A percentile compares a stretch with the other conserved stretches of the same genome.
phyloP scores from a whole-genome alignment of 148 eudicot genomes.

The Mesembryanthemum crystallinum region DNA sequence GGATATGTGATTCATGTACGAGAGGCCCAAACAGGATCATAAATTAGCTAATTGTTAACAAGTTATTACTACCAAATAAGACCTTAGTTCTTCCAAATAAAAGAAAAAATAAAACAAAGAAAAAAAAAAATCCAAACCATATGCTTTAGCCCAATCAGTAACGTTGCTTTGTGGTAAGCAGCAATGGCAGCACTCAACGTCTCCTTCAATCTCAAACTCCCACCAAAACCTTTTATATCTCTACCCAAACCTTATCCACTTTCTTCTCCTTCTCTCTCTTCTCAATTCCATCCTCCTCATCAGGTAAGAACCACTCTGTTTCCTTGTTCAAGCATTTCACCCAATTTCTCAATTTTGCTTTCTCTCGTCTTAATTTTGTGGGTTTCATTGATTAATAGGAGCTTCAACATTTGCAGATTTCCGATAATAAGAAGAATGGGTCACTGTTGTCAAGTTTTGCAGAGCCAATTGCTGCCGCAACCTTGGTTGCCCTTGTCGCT shows the following conservation, averaged over 20 bases:
- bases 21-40: no score
- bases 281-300: conserved; percentile 14
- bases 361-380: not conserved
- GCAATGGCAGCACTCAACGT: conserved; percentile 57
- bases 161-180: not conserved
- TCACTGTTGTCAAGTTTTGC: conserved; percentile 21
- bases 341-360: not conserved
- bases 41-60: no score
- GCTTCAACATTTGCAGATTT: not conserved
- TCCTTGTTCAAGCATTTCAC: conserved; percentile 8
- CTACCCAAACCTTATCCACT: conserved; percentile 12
- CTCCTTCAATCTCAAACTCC: conserved; percentile 39
- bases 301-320: conserved; percentile 16
- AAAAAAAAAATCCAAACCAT: not conserved
- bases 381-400: conserved; percentile 12
- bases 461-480: conserved; percentile 48
- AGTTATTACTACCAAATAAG: no score
- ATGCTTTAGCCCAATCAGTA: not conserved
- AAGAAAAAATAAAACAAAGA: not conserved
- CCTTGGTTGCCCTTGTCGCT: conserved; percentile 59
- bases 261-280: not conserved
- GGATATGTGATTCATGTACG: no score
- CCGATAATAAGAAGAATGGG: conserved; percentile 14
- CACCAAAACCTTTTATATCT: conserved; percentile 16
- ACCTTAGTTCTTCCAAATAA: no score